Evolutionary conservation across 768 basidiomycete genomes (phyloP), one percentile per base, ranked within the genome.

Genomic region (Auricularia sp.): DNA sequence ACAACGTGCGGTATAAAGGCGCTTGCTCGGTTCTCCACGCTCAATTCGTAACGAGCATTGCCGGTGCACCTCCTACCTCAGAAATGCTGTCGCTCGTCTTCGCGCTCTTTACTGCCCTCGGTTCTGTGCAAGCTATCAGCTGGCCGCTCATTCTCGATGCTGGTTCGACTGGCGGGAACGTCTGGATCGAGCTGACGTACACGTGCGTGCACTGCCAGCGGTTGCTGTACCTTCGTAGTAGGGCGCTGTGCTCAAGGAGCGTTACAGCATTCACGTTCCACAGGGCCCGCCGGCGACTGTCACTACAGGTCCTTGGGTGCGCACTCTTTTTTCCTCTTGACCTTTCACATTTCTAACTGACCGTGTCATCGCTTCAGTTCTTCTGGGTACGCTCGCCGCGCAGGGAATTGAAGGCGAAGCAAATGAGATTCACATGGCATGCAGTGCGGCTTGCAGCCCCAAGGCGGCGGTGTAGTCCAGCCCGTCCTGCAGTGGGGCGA

Each of bases 401-500:
- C 5, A 18, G 6, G 2, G 47, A 18, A 16, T 51, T 51, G 21
- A 18, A 47, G 29, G 29, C 29, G 29, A 29, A 29, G 29, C 29
- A 47, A 39, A 45, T 6, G 1, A 3, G 29, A 29, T 63, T 44
- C 21, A 45, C 42, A 42, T 42, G 62, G 37, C 33, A 18, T 63
- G 42, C 62, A 63, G 62, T 47, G 42, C 33, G 62, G 62, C 4
- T 42, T 63, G 6, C 21, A 63, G 18, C 47, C 42, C 13, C 42
- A 47, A 11, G 37, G 42, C 34, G 21, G 42, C 14, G 62, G 62
- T 8, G 62, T 63, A 10, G 24, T 63, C 6, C 62, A 63, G 62
- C 62, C 62, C 24, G 62, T 63, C 13, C 33, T 63, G 62, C 42
- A 63, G 44, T 63, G 62, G 62, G 47, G 62, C 21, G 62, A 63